Base-by-base conservation (phyloP, 164 flowering plant species). In the Malania oleifera region DNA sequence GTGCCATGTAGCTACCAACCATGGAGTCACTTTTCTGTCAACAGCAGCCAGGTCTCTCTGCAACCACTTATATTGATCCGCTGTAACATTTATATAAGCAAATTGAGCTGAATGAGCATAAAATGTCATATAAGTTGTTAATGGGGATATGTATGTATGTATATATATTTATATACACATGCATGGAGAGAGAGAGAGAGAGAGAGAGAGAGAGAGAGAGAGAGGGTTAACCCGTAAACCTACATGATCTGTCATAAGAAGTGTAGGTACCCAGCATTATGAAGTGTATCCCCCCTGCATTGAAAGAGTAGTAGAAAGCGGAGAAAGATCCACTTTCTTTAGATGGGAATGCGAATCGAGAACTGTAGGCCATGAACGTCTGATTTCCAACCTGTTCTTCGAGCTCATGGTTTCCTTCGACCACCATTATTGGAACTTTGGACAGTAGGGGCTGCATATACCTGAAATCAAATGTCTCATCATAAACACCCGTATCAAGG, bases 221-320 rank as follows among this genome's bases (percentile, higher is more conserved):
- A n/a, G n/a, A n/a, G n/a, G n/a, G n/a, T n/a, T n/a, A 15, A 14
- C 1, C 15, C 27, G 18, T 22, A 44, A 10, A 38, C 5, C 59
- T 73, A 89, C 97, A 78, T 65, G 91, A 47, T 61, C 73, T 78
- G 47, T 82, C 43, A 65, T 84, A 93, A n/a, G 68, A 52, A 52
- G 61, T 75, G 57, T 93, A 93, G 25, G 91, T 86, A 46, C 96
- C 91, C 49, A 93, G 92, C 91, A 93, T 85, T 13, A 93, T 64
- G 50, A 93, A 87, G 70, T 93, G 98, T 59, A 90, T 78, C 10
- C 98, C 98, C 12, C 98, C 98, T 1, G 96, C 95, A 75, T 93
- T 80, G 59, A 88, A 93, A 13, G 98, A 93, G 66, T 93, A 93
- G 67, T 87, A 93, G 35, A 90, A 75, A 39, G 90, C 72, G 0